A percentile compares a stretch with the other conserved stretches of the same genome.
Conservation (phyloP, 306 rosid species). For the Rosa lucieae region DNA sequence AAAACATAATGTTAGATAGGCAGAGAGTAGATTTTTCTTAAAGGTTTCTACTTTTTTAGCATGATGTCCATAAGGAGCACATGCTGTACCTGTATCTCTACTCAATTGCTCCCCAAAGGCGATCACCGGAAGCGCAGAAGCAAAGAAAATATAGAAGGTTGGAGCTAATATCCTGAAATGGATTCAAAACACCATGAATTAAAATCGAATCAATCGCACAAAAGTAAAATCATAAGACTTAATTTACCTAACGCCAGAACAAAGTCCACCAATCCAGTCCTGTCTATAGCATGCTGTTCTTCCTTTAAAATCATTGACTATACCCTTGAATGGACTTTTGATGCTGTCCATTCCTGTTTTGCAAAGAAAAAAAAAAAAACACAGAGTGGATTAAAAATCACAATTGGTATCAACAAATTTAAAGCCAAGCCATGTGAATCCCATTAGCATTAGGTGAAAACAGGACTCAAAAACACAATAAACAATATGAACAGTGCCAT, state of each 20-base stretch:
- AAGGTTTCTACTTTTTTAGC: neutral
- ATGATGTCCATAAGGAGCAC: neutral
- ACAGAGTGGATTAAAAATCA: neutral
- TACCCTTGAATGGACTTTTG: conserved; percentile 55
- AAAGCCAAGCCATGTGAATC: conserved; percentile 4
- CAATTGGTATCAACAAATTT: neutral
- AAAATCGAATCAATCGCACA: neutral
- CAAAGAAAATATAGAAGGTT: conserved; percentile 83
- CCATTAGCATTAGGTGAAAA: neutral
- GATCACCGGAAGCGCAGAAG: conserved; percentile 90
- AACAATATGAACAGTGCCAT: neutral
- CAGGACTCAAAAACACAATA: neutral
- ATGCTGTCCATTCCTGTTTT: conserved; percentile 40
- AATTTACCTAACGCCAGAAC: conserved; percentile 61
- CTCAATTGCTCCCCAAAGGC: conserved; percentile 86
- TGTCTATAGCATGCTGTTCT: conserved; percentile 71
- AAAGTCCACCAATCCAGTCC: conserved; percentile 60
- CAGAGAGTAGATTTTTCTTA: neutral
- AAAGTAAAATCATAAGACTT: neutral
- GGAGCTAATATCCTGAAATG: conserved; percentile 80
- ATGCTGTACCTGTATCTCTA: conserved; percentile 68
- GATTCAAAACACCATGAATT: conserved; percentile 7
- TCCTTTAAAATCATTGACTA: conserved; percentile 65
- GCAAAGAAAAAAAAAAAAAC: neutral
- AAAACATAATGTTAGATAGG: neutral